These are phyloP conservation scores for Leucosporidium yakuticum DNA, from an alignment of 768 basidiomycete genomes.

Conservation along the genomic window DNA sequence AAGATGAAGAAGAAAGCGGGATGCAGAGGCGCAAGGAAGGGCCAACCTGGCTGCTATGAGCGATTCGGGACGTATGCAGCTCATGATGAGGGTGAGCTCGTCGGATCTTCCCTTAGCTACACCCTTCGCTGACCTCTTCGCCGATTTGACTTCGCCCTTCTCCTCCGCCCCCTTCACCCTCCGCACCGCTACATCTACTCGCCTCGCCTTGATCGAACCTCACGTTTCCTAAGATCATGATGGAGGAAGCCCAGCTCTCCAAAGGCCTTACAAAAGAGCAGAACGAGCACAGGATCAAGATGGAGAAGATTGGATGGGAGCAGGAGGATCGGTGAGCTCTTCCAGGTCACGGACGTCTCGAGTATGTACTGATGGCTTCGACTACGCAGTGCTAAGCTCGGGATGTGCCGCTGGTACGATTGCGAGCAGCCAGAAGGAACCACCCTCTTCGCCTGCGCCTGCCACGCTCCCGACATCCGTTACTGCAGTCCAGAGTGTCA, in stretches of 20 bases:
- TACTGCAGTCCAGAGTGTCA: not conserved
- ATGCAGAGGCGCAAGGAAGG: not conserved
- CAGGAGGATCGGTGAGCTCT: not conserved
- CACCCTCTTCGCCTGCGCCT: not conserved
- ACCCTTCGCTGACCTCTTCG: too few species aligned
- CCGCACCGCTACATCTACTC: too few species aligned
- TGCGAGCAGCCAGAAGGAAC: not conserved
- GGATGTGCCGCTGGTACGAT: not conserved
- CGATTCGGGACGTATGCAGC: not conserved
- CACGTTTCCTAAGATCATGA: not conserved
- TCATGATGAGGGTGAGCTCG: not conserved
- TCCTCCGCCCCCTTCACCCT: too few species aligned
- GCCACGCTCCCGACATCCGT: not conserved
- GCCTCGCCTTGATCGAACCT: too few species aligned
- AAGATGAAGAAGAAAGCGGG: not conserved
- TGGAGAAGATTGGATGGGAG: slow-evolving; percentile 3
- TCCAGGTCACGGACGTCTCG: too few species aligned
- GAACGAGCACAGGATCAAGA: not conserved
- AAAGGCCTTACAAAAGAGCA: not conserved
- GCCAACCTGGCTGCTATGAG: not conserved
- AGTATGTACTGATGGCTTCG: too few species aligned
- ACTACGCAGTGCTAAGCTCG: not conserved
- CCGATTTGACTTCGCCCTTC: too few species aligned
- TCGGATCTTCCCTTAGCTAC: too few species aligned
- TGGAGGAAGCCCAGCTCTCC: not conserved